Percentiles rank a stretch among this genome's conserved stretches.
Conservation (phyloP, 768 basidiomycete species). For the Artomyces pyxidatus region DNA sequence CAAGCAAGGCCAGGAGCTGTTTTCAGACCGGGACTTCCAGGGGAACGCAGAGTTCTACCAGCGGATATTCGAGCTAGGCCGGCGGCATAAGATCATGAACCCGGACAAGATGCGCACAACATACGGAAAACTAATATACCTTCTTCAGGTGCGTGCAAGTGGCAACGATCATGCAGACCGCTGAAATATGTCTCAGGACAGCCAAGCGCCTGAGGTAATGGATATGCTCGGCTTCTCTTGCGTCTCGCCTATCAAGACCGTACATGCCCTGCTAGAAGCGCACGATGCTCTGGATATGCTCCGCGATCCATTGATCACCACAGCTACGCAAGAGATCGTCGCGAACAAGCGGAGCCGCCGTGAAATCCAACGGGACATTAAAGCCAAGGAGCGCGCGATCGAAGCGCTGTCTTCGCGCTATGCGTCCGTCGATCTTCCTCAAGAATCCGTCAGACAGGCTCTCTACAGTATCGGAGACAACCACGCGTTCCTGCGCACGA, state of each 20-base stretch:
- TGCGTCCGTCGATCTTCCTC: slow-evolving; percentile 43
- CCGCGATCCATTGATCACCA: slow-evolving; percentile 64
- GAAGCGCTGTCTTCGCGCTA: slow-evolving; percentile 64
- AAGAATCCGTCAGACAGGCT: slow-evolving; percentile 68
- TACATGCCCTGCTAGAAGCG: slow-evolving; percentile 58
- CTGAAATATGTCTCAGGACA: slow-evolving; percentile 46
- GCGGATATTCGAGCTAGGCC: slow-evolving; percentile 70
- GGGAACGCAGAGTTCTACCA: slow-evolving; percentile 77
- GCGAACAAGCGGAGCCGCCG: slow-evolving; percentile 62
- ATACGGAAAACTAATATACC: slow-evolving; percentile 79
- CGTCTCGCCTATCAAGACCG: slow-evolving; percentile 69
- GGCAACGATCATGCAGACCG: background rate
- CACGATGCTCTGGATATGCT: slow-evolving; percentile 59
- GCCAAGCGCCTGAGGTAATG: slow-evolving; percentile 74
- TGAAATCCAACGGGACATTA: slow-evolving; percentile 81
- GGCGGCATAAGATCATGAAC: slow-evolving; percentile 87
- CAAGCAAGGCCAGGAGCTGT: slow-evolving; percentile 82
- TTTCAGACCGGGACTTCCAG: slow-evolving; percentile 73
- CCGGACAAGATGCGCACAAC: slow-evolving; percentile 88
- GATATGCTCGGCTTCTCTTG: slow-evolving; percentile 76
- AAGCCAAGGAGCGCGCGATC: slow-evolving; percentile 76
- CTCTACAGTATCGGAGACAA: slow-evolving; percentile 87
- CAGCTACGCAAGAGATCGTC: slow-evolving; percentile 79
- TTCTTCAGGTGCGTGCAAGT: slow-evolving; percentile 55
- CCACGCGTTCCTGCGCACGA: slow-evolving; percentile 78